A percentile compares a stretch with the other conserved stretches of the same genome.
Evolutionary conservation across 306 rosid genomes (phyloP).

Genomic region (Cicer arietinum): DNA sequence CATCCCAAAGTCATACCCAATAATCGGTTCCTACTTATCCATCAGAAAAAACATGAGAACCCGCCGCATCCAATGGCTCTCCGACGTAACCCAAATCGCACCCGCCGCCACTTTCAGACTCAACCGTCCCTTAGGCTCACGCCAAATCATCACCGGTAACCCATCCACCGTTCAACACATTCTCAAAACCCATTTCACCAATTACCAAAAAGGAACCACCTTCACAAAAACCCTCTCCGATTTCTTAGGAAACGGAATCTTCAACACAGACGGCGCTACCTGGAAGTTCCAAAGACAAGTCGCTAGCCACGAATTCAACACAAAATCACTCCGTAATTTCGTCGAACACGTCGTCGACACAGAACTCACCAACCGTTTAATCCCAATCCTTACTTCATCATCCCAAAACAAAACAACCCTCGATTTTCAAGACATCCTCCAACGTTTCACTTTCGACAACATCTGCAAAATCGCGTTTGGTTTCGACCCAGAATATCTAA

Average conservation of each 20-base stretch:
- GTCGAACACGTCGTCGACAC: constrained; percentile 68
- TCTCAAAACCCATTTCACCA: constrained; percentile 64
- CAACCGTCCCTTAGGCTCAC: constrained; percentile 45
- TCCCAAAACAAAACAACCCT: constrained; percentile 36
- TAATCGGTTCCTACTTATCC: constrained; percentile 42
- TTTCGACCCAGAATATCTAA: constrained; percentile 62
- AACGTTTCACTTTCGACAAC: constrained; percentile 76
- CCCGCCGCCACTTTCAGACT: constrained; percentile 65
- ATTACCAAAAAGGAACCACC: constrained; percentile 54
- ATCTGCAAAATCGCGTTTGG: constrained; percentile 76
- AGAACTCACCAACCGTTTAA: constrained; percentile 60
- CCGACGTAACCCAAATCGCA: constrained; percentile 54
- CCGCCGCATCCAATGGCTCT: constrained; percentile 60
- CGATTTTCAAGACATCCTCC: constrained; percentile 77
- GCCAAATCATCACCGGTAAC: constrained; percentile 54
- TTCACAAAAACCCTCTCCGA: constrained; percentile 32
- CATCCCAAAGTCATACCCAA: constrained; percentile 55
- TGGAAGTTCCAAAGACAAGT: constrained; percentile 82
- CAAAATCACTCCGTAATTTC: constrained; percentile 64
- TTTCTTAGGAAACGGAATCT: constrained; percentile 74
- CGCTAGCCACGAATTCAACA: constrained; percentile 64
- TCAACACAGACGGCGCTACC: constrained; percentile 57
- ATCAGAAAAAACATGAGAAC: not conserved
- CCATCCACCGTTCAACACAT: constrained; percentile 71
- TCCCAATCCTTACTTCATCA: constrained; percentile 58